Evolutionary conservation across 129 eudicot genomes (phyloP).

Genomic region (Saposhnikovia divaricata): DNA sequence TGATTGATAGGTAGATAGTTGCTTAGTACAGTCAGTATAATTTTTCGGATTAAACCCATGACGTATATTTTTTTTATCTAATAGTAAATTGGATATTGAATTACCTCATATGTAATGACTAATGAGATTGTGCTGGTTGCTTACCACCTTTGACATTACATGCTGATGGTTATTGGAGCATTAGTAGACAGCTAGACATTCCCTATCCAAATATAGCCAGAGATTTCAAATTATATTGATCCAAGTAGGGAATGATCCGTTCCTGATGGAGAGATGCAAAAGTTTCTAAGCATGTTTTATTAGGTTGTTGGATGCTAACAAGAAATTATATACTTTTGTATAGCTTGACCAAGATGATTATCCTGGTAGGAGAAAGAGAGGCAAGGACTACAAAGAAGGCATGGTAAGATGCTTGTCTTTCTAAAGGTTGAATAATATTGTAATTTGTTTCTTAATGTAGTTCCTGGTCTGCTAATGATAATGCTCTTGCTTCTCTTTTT

Average conservation of each 20-base stretch:
- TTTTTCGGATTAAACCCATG: not conserved
- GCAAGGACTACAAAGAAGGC: conserved; percentile 90
- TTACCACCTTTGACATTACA: not conserved
- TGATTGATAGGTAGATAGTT: not conserved
- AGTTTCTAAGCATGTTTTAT: not conserved
- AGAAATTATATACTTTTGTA: conserved; percentile 6
- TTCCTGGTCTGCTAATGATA: conserved; percentile 14
- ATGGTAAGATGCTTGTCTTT: conserved; percentile 49
- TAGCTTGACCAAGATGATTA: conserved; percentile 95
- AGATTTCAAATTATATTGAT: not conserved
- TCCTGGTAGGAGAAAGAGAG: conserved; percentile 97
- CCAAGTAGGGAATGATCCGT: not conserved
- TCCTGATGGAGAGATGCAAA: not conserved
- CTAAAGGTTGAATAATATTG: conserved; percentile 5
- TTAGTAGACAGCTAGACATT: not conserved
- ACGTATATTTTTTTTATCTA: not conserved
- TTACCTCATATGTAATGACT: not conserved
- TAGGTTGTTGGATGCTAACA: not conserved
- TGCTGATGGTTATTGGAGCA: not conserved
- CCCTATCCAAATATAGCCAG: not conserved
- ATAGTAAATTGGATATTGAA: not conserved
- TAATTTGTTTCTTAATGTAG: not conserved
- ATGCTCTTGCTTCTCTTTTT: conserved; percentile 9
- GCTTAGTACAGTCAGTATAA: not conserved
- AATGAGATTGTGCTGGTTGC: not conserved